Conservation (phyloP, 352 stramenopile species). For the Pythium aquatile region DNA sequence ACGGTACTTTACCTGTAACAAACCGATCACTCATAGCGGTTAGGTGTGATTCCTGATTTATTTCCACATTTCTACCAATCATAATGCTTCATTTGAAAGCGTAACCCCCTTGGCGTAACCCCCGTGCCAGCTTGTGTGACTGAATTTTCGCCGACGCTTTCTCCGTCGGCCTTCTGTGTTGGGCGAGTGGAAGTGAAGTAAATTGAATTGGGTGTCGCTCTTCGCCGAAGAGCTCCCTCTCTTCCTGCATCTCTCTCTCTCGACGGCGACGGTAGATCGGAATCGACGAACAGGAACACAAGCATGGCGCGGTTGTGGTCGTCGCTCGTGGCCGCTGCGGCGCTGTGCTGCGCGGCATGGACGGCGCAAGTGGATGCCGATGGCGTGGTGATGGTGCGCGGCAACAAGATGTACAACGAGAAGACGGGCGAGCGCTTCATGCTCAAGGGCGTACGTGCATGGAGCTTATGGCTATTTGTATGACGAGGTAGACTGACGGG, state of each 20-base stretch:
- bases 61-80: conserved; percentile 24
- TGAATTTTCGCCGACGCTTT: conserved; percentile 6
- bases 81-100: background rate
- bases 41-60: conserved; percentile 20
- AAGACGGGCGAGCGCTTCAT: conserved; percentile 83
- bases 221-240: too few relatives aligned
- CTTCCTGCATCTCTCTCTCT: background rate
- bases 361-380: conserved; percentile 5
- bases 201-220: conserved; percentile 1
- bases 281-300: background rate
- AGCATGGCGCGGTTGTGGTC: conserved; percentile 14
- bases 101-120: background rate
- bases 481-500: background rate
- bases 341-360: conserved; percentile 7
- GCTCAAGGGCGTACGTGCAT: conserved; percentile 71
- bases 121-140: background rate
- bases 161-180: conserved; percentile 1
- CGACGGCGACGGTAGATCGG: background rate
- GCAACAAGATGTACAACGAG: conserved; percentile 87
- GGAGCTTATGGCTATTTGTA: background rate
- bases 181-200: background rate
- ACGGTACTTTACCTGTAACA: background rate
- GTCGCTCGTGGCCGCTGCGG: conserved; percentile 12
- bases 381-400: conserved; percentile 61
- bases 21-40: background rate